Percentiles rank a stretch among this genome's conserved stretches.
phyloP scores from a whole-genome alignment of 805 yeast genomes.

The Barnettozyma pratensis region DNA sequence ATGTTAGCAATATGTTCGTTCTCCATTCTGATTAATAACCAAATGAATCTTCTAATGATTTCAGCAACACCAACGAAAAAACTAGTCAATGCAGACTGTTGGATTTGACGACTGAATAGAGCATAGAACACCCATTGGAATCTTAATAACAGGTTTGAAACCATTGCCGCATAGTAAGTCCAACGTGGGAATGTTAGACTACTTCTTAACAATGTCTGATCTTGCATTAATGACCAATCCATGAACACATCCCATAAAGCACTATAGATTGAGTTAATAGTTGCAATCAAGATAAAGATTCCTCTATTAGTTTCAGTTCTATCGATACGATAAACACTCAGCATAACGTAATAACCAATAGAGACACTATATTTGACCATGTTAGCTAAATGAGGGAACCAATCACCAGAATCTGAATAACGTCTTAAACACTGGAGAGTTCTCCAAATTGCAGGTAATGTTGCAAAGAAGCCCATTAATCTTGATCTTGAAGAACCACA shows the following conservation, averaged over 20 bases:
- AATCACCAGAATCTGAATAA: constrained; percentile 86
- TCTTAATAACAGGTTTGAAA: constrained; percentile 66
- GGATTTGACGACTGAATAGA: constrained; percentile 66
- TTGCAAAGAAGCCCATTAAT: constrained; percentile 74
- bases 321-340: constrained; percentile 76
- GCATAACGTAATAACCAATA: constrained; percentile 59
- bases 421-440: constrained; percentile 87
- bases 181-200: constrained; percentile 59
- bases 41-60: constrained; percentile 72
- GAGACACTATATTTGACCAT: constrained; percentile 71
- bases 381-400: constrained; percentile 95
- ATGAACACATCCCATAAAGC: constrained; percentile 85
- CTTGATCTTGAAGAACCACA: constrained; percentile 82
- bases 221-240: constrained; percentile 92
- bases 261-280: constrained; percentile 64
- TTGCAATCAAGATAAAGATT: constrained; percentile 68
- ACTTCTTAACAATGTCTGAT: constrained; percentile 59
- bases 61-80: constrained; percentile 83
- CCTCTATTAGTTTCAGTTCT: constrained; percentile 34
- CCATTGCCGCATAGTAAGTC: constrained; percentile 70
- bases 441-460: constrained; percentile 89
- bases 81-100: constrained; percentile 84
- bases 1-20: constrained; percentile 95
- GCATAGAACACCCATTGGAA: constrained; percentile 93
- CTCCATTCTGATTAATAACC: constrained; percentile 92